Base-by-base conservation (phyloP, 2,329 filamentous ascomycete species). In the Coniochaeta pulveracea region DNA sequence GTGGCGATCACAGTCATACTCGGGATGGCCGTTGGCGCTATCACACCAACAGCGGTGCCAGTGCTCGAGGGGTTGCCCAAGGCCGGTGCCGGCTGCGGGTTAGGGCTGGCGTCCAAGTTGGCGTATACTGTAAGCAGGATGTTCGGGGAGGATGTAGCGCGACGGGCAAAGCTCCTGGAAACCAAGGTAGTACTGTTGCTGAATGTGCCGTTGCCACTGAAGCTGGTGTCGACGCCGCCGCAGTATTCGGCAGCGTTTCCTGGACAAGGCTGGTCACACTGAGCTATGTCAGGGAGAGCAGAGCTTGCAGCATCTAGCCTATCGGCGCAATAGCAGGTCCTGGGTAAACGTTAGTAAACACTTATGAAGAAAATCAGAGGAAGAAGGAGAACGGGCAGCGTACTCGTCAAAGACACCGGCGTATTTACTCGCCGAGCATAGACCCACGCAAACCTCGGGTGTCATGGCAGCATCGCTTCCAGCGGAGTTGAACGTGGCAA, bases 81-180 rank as follows among this genome's bases (percentile, higher is more conserved):
- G 21, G 11, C 21, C 1, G 62, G 60, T 4, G 36, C 47, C 1
- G 43, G 48, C 19, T 43, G 54, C 25, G 28, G 28, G 11, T 21
- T 4, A 19, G 41, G 39, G 4, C 38, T 37, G 19, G 46, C 43
- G 16, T 41, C 37, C 10, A 60, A 40, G 35, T 53, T 47, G 27
- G 50, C 61, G 48, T 67, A 69, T 10, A 68, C 46, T 2, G 57
- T 65, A 12, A 68, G 50, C 6, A 66, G 52, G 24, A 51, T 43
- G 25, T 43, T 47, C 36, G 41, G 39, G 0, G 42, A 39, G 4
- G 51, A 48, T 3, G 45, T 43, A 10, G 52, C 54, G 19, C 50
- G 50, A 40, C 4, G 36, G 40, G 7, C 21, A 8, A n/a, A 23
- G 21, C 8, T n/a, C 8, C 21, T n/a, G 8, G 33, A 15, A 19